Evolutionary conservation across 192 early-diverging fungal species (phyloP), one percentile per base, ranked within the genome.

Genomic region (Linnemannia zychae): DNA sequence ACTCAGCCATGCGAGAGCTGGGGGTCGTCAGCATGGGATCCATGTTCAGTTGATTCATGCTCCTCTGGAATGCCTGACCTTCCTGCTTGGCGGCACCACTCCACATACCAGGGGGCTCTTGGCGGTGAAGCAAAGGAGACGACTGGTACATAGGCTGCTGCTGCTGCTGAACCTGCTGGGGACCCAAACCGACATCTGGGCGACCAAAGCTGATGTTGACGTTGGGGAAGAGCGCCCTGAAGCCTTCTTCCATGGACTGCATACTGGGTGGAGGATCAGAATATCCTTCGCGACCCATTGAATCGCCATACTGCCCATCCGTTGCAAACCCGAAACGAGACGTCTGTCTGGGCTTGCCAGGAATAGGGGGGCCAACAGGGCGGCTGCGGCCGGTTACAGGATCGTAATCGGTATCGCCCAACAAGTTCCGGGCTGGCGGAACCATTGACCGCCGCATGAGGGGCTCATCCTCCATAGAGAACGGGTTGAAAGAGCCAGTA

Each of bases 151-250:
- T 73, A 5, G 24, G 37, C 20, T 79, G 84, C 17, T 76, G 81
- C 36, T 77, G 87, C 33, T 77, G 84, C 63, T 77, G 79, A 65
- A 78, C 77, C 18, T 73, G 74, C 48, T 76, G 71, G 46, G 49
- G 80, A 71, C 38, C 57, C 60, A 67, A 69, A 68, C 40, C 53
- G 72, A 15, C 68, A 46, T 63, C 78, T 60, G 75, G 66, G 17
- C 84, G 78, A 67, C 88, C 87, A 79, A 91, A 92, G n/a, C 90
- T 91, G 50, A 92, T 85, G 86, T 90, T 92, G n/a, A 90, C 90
- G 80, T 92, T 91, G 47, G 92, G 92, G 69, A 92, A 90, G 12
- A 92, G 60, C 28, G 92, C 90, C 75, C 90, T 77, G 65, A 92
- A 86, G 34, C 89, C 92, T 22, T 91, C 88, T 12, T 90, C 86